These are phyloP conservation scores for Aspergillus neoniger DNA, from an alignment of 2,329 filamentous ascomycete species.

Conservation along the genomic window DNA sequence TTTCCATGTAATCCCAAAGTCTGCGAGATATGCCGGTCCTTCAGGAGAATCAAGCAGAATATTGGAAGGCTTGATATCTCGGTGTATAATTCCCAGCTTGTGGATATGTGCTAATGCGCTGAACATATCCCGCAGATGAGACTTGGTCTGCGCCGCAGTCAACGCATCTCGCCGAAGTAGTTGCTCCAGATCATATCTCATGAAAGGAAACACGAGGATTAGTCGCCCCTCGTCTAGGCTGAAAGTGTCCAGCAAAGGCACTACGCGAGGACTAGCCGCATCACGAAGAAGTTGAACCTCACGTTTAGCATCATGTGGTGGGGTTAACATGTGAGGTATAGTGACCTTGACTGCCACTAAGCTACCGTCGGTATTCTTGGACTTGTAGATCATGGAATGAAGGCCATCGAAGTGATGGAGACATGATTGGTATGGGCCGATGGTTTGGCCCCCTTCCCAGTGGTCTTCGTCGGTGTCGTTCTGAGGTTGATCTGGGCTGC, in stretches of 20 bases:
- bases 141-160: constrained; percentile 42
- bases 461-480: constrained; percentile 26
- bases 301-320: constrained; percentile 78
- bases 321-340: constrained; percentile 67
- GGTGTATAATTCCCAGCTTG: constrained; percentile 75
- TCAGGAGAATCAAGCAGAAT: constrained; percentile 68
- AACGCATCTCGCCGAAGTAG: constrained; percentile 58
- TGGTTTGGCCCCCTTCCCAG: constrained; percentile 38
- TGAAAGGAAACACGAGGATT: constrained; percentile 82
- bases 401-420: constrained; percentile 66
- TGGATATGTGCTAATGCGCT: constrained; percentile 72
- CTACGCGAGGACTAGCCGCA: constrained; percentile 57
- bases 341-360: constrained; percentile 83
- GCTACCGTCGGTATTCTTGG: constrained; percentile 46
- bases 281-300: constrained; percentile 76
- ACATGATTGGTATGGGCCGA: constrained; percentile 61
- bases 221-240: constrained; percentile 68
- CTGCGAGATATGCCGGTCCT: constrained; percentile 76
- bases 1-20: constrained; percentile 92
- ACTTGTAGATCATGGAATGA: constrained; percentile 81
- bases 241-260: constrained; percentile 74
- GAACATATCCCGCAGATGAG: constrained; percentile 69
- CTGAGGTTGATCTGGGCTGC: constrained; percentile 21
- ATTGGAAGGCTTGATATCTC: constrained; percentile 92
- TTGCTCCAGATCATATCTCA: constrained; percentile 70